Evolutionary conservation across 176 grass and related monocot genomes (phyloP).

Genomic region (Hordeum vulgare): MorexV3_pseudomolecules_assembly NC_058522.1:460362717-460363216

Average conservation of each 20-base stretch:
- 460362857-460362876: slow-evolving; percentile 50
- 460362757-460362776: neutral
- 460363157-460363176: neutral
- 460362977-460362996: neutral
- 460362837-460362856: slow-evolving; percentile 53
- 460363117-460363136: neutral
- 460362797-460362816: neutral
- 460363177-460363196: neutral
- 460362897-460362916: slow-evolving; percentile 56
- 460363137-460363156: neutral
- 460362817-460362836: slow-evolving; percentile 38
- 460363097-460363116: neutral
- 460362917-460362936: neutral
- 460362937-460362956: neutral
- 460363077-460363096: neutral
- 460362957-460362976: neutral
- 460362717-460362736: neutral
- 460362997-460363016: slow-evolving; percentile 76
- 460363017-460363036: slow-evolving; percentile 58
- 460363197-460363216: slow-evolving; percentile 49
- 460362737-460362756: neutral
- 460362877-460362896: slow-evolving; percentile 73
- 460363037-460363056: slow-evolving; percentile 51
- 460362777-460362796: neutral
- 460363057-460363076: slow-evolving; percentile 61